phyloP scores from a whole-genome alignment of 2,329 filamentous ascomycete genomes.

The Claviceps paspali region DNA sequence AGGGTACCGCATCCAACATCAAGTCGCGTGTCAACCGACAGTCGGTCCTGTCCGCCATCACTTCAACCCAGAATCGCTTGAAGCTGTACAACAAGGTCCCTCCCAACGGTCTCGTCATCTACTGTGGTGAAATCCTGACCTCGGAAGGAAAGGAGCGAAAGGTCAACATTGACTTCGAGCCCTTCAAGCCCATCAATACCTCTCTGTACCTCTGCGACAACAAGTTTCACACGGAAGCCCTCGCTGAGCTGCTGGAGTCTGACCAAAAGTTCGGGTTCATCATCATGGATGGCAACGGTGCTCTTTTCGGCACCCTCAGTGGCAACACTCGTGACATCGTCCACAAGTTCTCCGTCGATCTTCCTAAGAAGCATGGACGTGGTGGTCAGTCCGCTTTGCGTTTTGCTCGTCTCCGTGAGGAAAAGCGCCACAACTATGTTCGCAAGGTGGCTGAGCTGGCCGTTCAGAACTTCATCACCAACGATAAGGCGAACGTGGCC shows the following conservation, averaged over 20 bases:
- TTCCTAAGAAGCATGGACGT: conserved; percentile 99
- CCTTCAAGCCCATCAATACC: conserved; percentile 99
- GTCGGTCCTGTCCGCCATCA: conserved; percentile 94
- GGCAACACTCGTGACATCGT: conserved; percentile 94
- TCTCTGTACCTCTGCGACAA: conserved; percentile 99
- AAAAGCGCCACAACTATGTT: conserved; percentile 99
- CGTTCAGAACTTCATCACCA: conserved; percentile 97
- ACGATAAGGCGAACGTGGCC: conserved; percentile 95
- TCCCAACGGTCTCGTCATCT: conserved; percentile 91
- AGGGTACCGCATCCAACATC: conserved; percentile 98
- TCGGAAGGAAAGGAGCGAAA: conserved; percentile 97
- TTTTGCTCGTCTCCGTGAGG: conserved; percentile 98
- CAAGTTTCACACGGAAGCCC: conserved; percentile 97
- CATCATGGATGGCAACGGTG: conserved; percentile 98
- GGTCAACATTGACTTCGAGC: conserved; percentile 99
- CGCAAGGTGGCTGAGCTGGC: conserved; percentile 96
- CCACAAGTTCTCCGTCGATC: conserved; percentile 96
- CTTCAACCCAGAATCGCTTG: conserved; percentile 94
- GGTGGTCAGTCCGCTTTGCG: conserved; percentile 98
- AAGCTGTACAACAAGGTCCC: conserved; percentile 99
- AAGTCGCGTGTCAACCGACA: conserved; percentile 98
- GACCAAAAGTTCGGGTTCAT: conserved; percentile 99
- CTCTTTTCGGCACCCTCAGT: conserved; percentile 89
- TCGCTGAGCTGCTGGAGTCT: conserved; percentile 93
- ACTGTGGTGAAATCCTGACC: conserved; percentile 99